Evolutionary conservation across 805 yeast genomes (phyloP), one percentile per base, ranked within the genome.

Genomic region (Wickerhamiella slavikovae): DNA sequence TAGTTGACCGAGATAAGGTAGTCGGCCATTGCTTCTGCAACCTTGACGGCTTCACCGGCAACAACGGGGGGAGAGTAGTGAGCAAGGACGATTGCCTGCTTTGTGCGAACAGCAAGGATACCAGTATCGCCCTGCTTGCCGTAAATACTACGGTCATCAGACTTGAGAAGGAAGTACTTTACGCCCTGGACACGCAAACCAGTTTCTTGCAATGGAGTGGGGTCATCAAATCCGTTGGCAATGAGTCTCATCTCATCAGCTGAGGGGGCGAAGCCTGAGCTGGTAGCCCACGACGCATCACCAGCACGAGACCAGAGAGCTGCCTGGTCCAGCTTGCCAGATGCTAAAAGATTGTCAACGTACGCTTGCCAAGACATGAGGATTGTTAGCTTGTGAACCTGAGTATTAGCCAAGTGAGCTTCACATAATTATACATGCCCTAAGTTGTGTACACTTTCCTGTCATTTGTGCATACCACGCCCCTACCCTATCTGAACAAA

Each of bases 21-120:
- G 52, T 89, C 96, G 27, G 93, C 96, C 60, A 89, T 65, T 48
- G 80, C 85, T 55, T 89, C 98, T 33, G 85, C 93, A 38, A 83
- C 77, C 46, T 75, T 69, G 35, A 95, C 77, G 30, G 96, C 96
- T 50, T 79, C 93, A 43, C 93, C 94, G 19, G 96, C 79, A 52
- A 73, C 85, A 27, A 78, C 75, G 32, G 83, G 83, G 17, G 47
- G 40, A 9, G 77, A 68, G 51, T 89, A 89, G 54, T 89, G 96
- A n/a, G 89, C 94, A 43, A 89, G 58, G 48, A 89, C 57, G 33
- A 89, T 70, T 18, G 95, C 82, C 57, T 85, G 96, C 49, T 71
- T 78, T 32, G 96, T 82, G 64, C 93, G 77, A 27, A 85, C 95
- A 40, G 79, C 74, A 39, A 89, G 57, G 32, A 85, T 64, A 44